Evolutionary conservation across 352 stramenopile genomes (phyloP), one percentile per base, ranked within the genome.

Genomic region (Globisporangium splendens): DNA sequence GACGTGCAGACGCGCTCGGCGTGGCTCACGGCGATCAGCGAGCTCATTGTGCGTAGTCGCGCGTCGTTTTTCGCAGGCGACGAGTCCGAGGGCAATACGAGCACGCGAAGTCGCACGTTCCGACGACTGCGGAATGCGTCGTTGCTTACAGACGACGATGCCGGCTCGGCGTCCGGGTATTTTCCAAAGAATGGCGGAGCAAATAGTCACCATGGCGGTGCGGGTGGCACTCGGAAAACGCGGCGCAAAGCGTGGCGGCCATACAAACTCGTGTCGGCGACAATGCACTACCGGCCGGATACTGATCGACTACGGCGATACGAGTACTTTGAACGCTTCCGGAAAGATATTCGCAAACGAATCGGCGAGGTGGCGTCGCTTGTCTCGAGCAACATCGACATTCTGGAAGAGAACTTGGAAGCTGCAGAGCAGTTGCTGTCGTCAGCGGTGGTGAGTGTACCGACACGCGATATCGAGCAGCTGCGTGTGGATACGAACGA

Each of bases 1-100:
- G 83, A 89, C 54, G 70, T 61, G 1, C 72, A 59, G 8, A 85
- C 72, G 8, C 77, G 85, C 6, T 67, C 74, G 8, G 61, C 72
- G 0, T 95, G 86, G 86, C 66, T 95, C 5, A 84, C 77, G 8
- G 83, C 86, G 3, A 74, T 95, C 3, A 93, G 77, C 59, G 79
- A 89, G 51, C 68, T 95, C 49, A 93, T 95, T 50, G 82, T 95
- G 15, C 81, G 77, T 20, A 89, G 74, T 53, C 79, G 83, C 11
- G 70, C 70, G 31, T 93, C 83, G 2, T 93, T 93, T 64, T 77
- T 86, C 43, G 83, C 77, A 2, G 73, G 75, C 1, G 81, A 93
- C 43, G 83, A 93, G 21, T 89, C 80, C 1, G 83, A 90, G 24
- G 84, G 62, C 38, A 66, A 63, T 0, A 72, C 65, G 7, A 84